Conservation (phyloP, 192 early-diverging fungal genomes). For the Podochytrium sp. region DNA sequence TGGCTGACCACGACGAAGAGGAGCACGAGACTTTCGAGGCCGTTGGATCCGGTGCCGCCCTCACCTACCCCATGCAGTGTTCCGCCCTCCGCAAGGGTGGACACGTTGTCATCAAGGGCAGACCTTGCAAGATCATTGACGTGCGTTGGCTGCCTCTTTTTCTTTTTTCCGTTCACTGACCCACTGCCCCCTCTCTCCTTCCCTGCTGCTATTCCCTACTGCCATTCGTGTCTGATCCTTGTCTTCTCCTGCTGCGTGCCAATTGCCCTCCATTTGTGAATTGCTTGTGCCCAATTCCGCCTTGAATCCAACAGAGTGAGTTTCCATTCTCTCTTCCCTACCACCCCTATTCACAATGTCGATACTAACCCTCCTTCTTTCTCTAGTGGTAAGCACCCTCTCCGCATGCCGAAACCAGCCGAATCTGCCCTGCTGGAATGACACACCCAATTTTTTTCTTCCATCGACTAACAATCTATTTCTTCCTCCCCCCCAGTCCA, state of each 20-base stretch:
- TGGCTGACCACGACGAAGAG: slow-evolving; percentile 27
- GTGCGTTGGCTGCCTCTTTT: slow-evolving; percentile 56
- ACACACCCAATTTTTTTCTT: too few relatives aligned
- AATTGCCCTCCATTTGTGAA: not conserved
- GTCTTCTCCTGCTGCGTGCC: not conserved
- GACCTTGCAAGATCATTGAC: slow-evolving; percentile 99
- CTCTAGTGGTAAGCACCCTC: slow-evolving; percentile 9
- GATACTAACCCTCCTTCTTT: not conserved
- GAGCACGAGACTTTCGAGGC: slow-evolving; percentile 46
- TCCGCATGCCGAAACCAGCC: not conserved
- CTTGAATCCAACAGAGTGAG: slow-evolving; percentile 6
- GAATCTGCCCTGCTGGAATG: not conserved
- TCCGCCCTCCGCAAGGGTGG: slow-evolving; percentile 99
- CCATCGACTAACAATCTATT: too few relatives aligned
- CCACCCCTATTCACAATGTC: not conserved
- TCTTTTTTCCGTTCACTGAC: not conserved
- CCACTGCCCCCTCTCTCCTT: not conserved
- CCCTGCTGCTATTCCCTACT: not conserved
- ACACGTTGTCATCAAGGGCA: slow-evolving; percentile 96
- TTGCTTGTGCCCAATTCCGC: not conserved
- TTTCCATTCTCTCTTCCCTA: not conserved
- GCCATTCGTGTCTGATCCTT: not conserved
- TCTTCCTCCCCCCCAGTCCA: slow-evolving; percentile 58
- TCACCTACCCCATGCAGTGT: slow-evolving; percentile 95
- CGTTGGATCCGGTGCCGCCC: slow-evolving; percentile 82